Evolutionary conservation across 495 filamentous ascomycete genomes (phyloP), one percentile per base, ranked within the genome.

Genomic region (Talaromyces ruber): DNA sequence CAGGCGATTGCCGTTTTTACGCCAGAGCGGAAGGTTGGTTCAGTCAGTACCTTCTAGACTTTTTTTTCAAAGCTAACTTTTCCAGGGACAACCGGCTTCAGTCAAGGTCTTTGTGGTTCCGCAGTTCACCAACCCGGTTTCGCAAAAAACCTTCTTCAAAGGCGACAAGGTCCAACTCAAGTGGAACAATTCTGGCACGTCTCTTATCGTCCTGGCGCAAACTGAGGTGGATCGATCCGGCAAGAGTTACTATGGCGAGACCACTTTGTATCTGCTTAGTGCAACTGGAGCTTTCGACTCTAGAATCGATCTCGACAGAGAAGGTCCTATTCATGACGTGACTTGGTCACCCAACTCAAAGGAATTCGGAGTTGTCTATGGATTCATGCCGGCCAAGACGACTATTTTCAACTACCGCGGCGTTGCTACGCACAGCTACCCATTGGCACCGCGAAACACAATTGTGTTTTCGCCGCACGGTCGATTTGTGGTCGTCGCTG

Each of bases 231-330:
- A 98, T 74, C 94, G 93, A 74, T 91, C 92, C 39, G 94, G 94
- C 71, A 97, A 97, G 84, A 96, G 88, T 79, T 98, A 98, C 77
- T 97, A 98, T 66, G 94, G 95, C 68, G 94, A 98, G 81, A 98
- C 94, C 2, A 98, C 90, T 59, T 85, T 98, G 70, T 98, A 98
- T 76, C 81, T 98, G 66, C 82, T 98, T 61, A 96, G 91, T 74
- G 88, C 92, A 58, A 93, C 89, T 68, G 93, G 93, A 52, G 86
- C 87, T 61, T 94, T 97, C 69, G 94, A 98, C 71, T 94, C 93
- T 58, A 83, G 94, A 57, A 85, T 98, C 66, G 83, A 91, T 58
- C 82, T 98, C 28, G 94, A 98, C 80, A 98, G 97, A 76, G 93
- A 98, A 70, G 94, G 94, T 1, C 94, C 94, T 18, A 98, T 98